phyloP scores from a whole-genome alignment of 441 rosid species.

The Hypseocharis bilobata region DNA sequence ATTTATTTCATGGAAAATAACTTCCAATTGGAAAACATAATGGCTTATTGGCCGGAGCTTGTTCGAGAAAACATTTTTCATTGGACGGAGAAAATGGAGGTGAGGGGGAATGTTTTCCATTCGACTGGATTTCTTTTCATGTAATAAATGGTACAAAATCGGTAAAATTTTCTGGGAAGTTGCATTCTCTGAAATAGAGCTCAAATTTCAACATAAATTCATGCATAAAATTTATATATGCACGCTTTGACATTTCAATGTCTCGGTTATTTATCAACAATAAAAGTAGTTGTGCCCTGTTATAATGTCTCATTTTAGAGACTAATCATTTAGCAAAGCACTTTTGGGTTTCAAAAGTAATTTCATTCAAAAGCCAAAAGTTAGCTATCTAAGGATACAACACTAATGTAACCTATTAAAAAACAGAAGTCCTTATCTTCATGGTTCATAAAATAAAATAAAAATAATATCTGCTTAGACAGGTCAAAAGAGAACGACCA shows the following conservation, averaged over 20 bases:
- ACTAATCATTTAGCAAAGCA: neutral
- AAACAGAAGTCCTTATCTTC: neutral
- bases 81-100: too few relatives aligned
- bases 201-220: neutral
- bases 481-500: neutral
- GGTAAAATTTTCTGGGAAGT: neutral
- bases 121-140: neutral
- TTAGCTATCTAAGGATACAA: neutral
- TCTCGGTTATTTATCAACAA: neutral
- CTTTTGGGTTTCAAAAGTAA: neutral
- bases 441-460: neutral
- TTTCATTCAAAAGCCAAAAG: neutral
- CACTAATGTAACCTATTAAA: neutral
- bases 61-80: too few relatives aligned
- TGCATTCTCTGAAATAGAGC: neutral
- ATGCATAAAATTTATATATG: neutral
- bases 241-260: neutral
- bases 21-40: too few relatives aligned
- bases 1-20: too few relatives aligned
- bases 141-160: neutral
- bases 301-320: neutral
- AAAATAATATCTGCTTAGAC: neutral
- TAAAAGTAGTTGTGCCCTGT: neutral
- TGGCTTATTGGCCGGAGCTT: too few relatives aligned
- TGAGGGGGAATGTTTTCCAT: too few relatives aligned